Evolutionary conservation across 495 filamentous ascomycete genomes (phyloP), one percentile per base, ranked within the genome.

Genomic region (Rhypophila decipiens): DNA sequence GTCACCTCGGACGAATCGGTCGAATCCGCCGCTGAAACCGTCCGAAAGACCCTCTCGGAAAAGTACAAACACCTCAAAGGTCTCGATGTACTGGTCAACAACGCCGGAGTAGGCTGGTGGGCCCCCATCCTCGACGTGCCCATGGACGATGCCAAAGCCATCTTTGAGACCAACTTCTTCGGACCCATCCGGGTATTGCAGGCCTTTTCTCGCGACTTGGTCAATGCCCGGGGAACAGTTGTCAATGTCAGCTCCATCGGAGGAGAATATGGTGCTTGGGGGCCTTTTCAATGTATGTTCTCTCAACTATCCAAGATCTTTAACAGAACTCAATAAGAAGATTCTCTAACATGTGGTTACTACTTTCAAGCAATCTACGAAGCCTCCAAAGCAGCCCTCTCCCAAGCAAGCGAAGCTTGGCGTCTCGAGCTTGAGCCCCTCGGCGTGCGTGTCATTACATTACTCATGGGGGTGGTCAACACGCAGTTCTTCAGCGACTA

Each of bases 91-190:
- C 65, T 84, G 5, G 59, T 83, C 37, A 82, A 83, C 54, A 82
- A 82, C 48, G 75, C 78, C 39, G 78, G 72, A 15, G 40, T 52
- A n/a, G 58, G 56, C 38, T 68, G 67, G 24, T 47, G 55, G 47
- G 68, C 72, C 57, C 74, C 67, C 10, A 53, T 76, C 23, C 23
- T 71, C 0, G 80, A 84, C 52, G 52, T 70, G 2, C 60, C 68
- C 33, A 43, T 80, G 1, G 66, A 65, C 8, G 64, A 60, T 5
- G 64, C 66, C 0, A 67, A 68, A 37, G 55, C 57, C 4, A 58
- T 81, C 2, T 74, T 77, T 45, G 68, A 83, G 10, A 60, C 69
- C 20, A 83, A 85, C 44, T 63, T 85, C 35, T 77, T 77, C 50
- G 70, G 59, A 4, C 51, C 68, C 2, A 55, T 83, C 24, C 66